A percentile compares a stretch with the other conserved stretches of the same genome.
Conservation (phyloP, 192 early-diverging fungal genomes). For the Hyaloraphidium curvatum region DNA sequence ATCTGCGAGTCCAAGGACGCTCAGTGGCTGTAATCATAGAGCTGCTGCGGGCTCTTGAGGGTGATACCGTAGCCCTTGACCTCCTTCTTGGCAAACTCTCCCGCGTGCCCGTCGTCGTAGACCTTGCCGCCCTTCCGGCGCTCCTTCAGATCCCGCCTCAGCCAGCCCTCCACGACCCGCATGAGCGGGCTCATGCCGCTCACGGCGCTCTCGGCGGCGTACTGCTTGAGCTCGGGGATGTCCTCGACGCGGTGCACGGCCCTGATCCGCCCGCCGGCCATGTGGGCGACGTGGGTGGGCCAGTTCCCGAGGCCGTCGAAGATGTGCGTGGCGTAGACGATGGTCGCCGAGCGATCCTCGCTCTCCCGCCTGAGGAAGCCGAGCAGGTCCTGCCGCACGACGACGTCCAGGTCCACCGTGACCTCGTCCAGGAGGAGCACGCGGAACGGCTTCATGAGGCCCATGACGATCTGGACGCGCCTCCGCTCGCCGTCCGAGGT, state of each 20-base stretch:
- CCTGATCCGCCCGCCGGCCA: neutral
- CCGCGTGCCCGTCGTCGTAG: neutral
- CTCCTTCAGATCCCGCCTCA: constrained; percentile 31
- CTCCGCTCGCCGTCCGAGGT: constrained; percentile 49
- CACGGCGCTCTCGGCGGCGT: neutral
- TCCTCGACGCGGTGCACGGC: constrained; percentile 1
- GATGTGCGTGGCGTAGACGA: constrained; percentile 67
- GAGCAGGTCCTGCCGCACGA: constrained; percentile 47
- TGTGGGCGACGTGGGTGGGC: constrained; percentile 43
- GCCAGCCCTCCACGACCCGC: constrained; percentile 39
- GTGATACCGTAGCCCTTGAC: no score
- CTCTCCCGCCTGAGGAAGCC: constrained; percentile 45
- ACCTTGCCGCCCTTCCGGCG: neutral
- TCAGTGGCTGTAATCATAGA: no score
- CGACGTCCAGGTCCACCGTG: constrained; percentile 59
- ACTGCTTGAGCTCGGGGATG: neutral
- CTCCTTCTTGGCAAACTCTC: no score
- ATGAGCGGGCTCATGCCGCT: constrained; percentile 33
- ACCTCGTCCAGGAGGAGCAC: constrained; percentile 58
- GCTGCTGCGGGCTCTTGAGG: no score
- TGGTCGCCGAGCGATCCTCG: constrained; percentile 32
- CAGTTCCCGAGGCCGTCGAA: constrained; percentile 58
- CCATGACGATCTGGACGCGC: constrained; percentile 55
- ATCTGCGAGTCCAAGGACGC: no score
- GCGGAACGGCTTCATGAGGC: constrained; percentile 44